A percentile compares a stretch with the other conserved stretches of the same genome.
These are phyloP conservation scores for Phytophthora macrochlamydospora DNA, from an alignment of 352 stramenopile genomes.

Conservation along the genomic window DNA sequence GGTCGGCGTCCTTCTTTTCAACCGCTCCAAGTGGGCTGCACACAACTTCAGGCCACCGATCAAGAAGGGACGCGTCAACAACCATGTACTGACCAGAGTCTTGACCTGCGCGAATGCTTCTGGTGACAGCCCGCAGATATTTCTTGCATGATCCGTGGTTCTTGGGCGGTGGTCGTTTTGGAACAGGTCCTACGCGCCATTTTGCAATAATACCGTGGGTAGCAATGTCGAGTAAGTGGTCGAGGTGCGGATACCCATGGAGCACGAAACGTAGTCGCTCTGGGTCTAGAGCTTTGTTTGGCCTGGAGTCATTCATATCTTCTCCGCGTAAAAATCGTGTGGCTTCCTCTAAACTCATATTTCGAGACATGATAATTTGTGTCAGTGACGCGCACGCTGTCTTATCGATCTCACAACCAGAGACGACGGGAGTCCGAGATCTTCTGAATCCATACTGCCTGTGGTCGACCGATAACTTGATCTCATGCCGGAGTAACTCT, in stretches of 20 bases:
- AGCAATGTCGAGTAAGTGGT: not conserved
- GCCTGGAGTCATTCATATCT: not conserved
- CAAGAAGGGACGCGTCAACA: not conserved
- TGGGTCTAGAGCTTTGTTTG: not conserved
- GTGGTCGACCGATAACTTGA: not conserved
- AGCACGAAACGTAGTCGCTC: not conserved
- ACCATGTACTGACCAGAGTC: constrained; percentile 10
- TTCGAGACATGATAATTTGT: not conserved
- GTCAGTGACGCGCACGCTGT: constrained; percentile 2
- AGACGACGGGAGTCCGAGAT: not conserved
- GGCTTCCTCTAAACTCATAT: not conserved
- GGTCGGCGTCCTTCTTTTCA: constrained; percentile 5
- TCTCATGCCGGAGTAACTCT: constrained; percentile 56
- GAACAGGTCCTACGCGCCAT: not conserved
- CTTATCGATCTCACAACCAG: constrained; percentile 4
- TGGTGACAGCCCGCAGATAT: not conserved
- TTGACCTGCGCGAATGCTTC: constrained; percentile 7
- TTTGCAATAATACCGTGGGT: not conserved
- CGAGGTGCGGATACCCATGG: not conserved
- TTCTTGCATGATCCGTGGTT: constrained; percentile 3
- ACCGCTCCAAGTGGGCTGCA: constrained; percentile 10
- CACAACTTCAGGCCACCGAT: not conserved
- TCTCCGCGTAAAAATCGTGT: not conserved
- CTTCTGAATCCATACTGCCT: not conserved
- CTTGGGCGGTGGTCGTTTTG: constrained; percentile 1